Conservation (phyloP, 148 eudicot genomes). For the Amaranthus palmeri region DNA sequence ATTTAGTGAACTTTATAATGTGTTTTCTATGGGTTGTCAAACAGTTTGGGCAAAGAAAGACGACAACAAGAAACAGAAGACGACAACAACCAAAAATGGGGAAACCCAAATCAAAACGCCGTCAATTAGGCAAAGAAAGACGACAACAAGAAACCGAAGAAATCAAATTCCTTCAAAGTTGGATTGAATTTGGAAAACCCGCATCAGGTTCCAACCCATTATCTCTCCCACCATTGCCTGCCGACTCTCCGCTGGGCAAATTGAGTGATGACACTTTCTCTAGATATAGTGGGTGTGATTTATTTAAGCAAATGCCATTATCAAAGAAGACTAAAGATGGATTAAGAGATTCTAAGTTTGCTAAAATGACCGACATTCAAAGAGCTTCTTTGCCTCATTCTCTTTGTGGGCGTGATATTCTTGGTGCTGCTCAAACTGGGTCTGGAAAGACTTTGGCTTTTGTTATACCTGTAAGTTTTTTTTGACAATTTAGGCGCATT, state of each 20-base stretch:
- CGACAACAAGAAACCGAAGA: conserved; percentile 53
- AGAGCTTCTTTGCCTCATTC: conserved; percentile 90
- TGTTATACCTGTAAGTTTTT: conserved; percentile 58
- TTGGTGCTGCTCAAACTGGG: conserved; percentile 92
- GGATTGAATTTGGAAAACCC: conserved; percentile 66
- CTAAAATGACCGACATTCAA: conserved; percentile 78
- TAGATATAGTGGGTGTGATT: conserved; percentile 48
- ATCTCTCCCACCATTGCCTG: conserved; percentile 46
- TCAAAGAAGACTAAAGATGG: conserved; percentile 80
- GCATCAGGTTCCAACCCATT: conserved; percentile 73
- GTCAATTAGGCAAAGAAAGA: conserved; percentile 34
- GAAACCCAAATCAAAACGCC: conserved; percentile 38
- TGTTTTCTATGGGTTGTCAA: too few species aligned
- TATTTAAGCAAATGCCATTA: conserved; percentile 68
- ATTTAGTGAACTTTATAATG: too few species aligned
- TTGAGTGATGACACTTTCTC: conserved; percentile 52
- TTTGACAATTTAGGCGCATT: not conserved
- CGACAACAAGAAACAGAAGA: too few species aligned
- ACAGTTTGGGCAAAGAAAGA: too few species aligned
- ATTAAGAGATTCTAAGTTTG: conserved; percentile 34
- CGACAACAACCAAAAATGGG: conserved; percentile 35
- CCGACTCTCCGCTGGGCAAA: conserved; percentile 45
- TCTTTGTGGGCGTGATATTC: conserved; percentile 76
- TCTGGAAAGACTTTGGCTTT: conserved; percentile 92
- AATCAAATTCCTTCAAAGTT: conserved; percentile 55